Evolutionary conservation across 495 filamentous ascomycete genomes (phyloP), one percentile per base, ranked within the genome.

Genomic region (Daldinia concentrica): DNA sequence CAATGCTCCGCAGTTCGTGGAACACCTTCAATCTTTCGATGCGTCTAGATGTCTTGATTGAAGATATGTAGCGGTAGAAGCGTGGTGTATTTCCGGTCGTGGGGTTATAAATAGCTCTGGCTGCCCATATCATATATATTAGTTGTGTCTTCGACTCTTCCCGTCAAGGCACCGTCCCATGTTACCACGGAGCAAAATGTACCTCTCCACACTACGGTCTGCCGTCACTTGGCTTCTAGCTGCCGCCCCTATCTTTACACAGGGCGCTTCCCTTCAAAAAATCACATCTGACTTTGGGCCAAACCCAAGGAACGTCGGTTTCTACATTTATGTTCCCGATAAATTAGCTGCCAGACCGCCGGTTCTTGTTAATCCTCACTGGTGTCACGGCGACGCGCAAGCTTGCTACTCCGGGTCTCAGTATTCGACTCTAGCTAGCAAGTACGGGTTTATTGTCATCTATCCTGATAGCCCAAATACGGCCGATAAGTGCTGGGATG

Each of bases 291-390:
- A 76, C 57, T 79, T 85, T 65, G 83, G 84, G 0, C 64, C 76
- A 4, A 88, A 88, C 68, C 86, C 86, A 11, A 81, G 80, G 43
- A 82, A 85, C 57, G 83, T 84, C 17, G 76, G 74, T 19, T 86
- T 88, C 75, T 86, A 85, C 78, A 85, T 87, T 72, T 88, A 85
- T 75, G 81, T 87, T 24, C 86, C 87, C 3, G 79, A 82, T 55
- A 80, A 77, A 19, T 79, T 89, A 0, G 80, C 85, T 7, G n/a
- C 78, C 2, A 84, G 77, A 6, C 86, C 87, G 0, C 81, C 85
- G 29, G 80, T 90, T 64, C 79, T 90, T 34, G 86, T 88, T 4
- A 86, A 85, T 57, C 85, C 86, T 6, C 84, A 87, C 74, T 85
- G 81, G 80, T 86, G 85, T 77, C 83, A 81, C 61, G 81, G 80